These are phyloP conservation scores for Pseudopyricularia javanii DNA, from an alignment of 2,329 filamentous ascomycete species.

Conservation along the genomic window DNA sequence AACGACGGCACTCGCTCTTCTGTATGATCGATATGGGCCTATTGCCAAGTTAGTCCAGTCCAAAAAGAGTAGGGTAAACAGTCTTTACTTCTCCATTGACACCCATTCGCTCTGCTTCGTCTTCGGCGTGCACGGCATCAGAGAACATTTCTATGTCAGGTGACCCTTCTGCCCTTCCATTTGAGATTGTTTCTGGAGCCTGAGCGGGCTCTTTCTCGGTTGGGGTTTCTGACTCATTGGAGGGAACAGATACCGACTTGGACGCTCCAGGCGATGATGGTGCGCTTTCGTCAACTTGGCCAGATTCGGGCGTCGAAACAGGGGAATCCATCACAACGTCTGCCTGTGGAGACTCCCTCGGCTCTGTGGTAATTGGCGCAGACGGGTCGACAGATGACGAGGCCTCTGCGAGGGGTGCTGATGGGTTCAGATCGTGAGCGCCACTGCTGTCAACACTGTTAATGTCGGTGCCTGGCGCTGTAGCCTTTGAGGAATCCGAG, in stretches of 20 bases:
- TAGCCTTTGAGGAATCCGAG: background rate
- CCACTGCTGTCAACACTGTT: background rate
- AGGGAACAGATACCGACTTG: background rate
- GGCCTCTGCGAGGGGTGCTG: background rate
- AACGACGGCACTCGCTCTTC: slow-evolving; percentile 7
- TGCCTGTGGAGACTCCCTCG: background rate
- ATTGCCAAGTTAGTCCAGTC: background rate
- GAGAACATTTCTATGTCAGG: slow-evolving; percentile 18
- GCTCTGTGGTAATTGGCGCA: background rate
- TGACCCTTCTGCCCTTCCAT: slow-evolving; percentile 5
- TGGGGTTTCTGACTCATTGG: background rate
- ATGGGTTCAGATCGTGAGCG: background rate
- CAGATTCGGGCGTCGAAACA: background rate
- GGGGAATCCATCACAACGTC: background rate
- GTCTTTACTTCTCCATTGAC: slow-evolving; percentile 29
- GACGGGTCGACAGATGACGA: background rate
- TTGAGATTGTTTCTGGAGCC: background rate
- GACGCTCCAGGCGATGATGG: background rate
- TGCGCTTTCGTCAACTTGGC: slow-evolving; percentile 4
- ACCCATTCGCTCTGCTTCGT: slow-evolving; percentile 13
- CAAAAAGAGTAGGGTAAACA: slow-evolving; percentile 10
- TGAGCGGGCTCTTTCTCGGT: background rate
- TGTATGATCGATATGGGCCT: background rate
- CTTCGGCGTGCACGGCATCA: slow-evolving; percentile 11
- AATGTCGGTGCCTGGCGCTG: background rate